These are phyloP conservation scores for Nematodospora valgi DNA, from an alignment of 805 yeast genomes.

Conservation along the genomic window DNA sequence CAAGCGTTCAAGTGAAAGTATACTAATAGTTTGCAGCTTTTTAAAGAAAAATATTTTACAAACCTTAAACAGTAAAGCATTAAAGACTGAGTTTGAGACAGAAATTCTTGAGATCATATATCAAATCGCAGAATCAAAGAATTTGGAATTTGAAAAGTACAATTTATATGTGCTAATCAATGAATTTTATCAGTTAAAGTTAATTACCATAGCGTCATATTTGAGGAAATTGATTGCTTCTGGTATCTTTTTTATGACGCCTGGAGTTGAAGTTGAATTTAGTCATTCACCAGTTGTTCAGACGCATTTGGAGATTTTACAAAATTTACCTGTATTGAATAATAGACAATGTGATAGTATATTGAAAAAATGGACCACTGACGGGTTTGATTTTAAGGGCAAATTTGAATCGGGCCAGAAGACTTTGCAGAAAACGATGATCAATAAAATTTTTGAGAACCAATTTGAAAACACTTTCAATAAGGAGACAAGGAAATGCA, in stretches of 20 bases:
- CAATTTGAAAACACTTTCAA: constrained; percentile 14
- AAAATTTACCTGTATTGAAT: constrained; percentile 54
- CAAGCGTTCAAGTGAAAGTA: constrained; percentile 26
- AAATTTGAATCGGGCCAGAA: constrained; percentile 39
- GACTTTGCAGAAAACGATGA: constrained; percentile 26
- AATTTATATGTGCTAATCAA: constrained; percentile 46
- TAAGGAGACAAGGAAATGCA: constrained; percentile 10
- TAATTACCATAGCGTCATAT: constrained; percentile 62
- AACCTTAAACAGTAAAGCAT: constrained; percentile 17
- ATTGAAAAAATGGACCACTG: constrained; percentile 44
- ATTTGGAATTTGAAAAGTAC: constrained; percentile 18
- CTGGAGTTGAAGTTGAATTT: constrained; percentile 21
- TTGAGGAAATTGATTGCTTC: constrained; percentile 79
- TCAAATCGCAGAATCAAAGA: constrained; percentile 20
- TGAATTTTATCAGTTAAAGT: constrained; percentile 47
- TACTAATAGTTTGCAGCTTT: constrained; percentile 41
- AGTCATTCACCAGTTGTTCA: constrained; percentile 15
- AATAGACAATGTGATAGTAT: constrained; percentile 56
- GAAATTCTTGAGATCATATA: constrained; percentile 40
- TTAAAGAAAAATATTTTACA: constrained; percentile 39
- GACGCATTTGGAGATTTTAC: constrained; percentile 54
- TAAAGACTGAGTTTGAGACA: constrained; percentile 44
- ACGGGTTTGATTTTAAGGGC: constrained; percentile 24
- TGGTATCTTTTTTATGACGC: constrained; percentile 67
- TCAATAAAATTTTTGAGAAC: constrained; percentile 27